Conservation (phyloP, 805 yeast species). For the Candida vartiovaarae region DNA sequence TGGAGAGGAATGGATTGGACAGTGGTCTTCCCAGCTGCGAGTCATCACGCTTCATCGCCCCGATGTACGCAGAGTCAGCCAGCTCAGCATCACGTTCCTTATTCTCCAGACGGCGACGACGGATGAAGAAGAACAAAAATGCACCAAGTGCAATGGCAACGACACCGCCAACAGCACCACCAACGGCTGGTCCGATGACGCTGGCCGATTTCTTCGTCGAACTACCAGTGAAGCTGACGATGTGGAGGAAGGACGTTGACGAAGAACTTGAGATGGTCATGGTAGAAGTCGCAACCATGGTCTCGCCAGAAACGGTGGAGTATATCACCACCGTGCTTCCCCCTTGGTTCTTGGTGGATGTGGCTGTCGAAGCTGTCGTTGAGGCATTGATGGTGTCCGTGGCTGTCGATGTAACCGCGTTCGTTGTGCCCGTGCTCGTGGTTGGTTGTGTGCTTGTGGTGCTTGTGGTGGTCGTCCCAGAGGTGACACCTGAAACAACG, state of each 20-base stretch:
- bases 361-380: constrained; percentile 21
- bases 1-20: constrained; percentile 56
- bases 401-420: constrained; percentile 18
- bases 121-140: constrained; percentile 30
- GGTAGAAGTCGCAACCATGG: constrained; percentile 10
- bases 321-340: constrained; percentile 17
- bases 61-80: constrained; percentile 51
- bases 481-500: background rate
- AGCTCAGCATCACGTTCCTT: constrained; percentile 35
- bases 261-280: constrained; percentile 11
- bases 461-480: constrained; percentile 13
- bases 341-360: constrained; percentile 12
- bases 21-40: constrained; percentile 26
- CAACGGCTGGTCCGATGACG: constrained; percentile 51
- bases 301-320: constrained; percentile 16
- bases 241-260: constrained; percentile 21
- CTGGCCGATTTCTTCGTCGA: constrained; percentile 1
- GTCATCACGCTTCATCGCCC: constrained; percentile 45
- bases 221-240: constrained; percentile 5
- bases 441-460: constrained; percentile 5
- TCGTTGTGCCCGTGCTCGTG: constrained; percentile 14
- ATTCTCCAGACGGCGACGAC: constrained; percentile 31
- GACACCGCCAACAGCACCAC: constrained; percentile 55
- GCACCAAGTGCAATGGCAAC: constrained; percentile 38
- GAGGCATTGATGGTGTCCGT: constrained; percentile 18